Conservation (phyloP, 2,329 filamentous ascomycete species). For the Tolypocladium nubicola region DNA sequence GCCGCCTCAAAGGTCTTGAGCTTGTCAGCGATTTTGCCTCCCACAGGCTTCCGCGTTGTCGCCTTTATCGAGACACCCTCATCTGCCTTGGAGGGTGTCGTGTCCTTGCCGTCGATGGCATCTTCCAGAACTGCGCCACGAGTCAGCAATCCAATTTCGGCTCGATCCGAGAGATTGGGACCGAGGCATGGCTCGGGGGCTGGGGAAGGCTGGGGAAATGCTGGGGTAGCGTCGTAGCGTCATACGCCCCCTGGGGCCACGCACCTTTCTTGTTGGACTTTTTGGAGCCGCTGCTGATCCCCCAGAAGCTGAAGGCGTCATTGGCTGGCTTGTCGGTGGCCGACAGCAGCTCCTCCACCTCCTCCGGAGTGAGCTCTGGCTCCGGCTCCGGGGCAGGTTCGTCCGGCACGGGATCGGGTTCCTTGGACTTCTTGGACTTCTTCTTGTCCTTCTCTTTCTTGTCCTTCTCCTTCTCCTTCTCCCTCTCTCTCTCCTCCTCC, state of each 20-base stretch:
- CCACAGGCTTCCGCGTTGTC: slow-evolving; percentile 34
- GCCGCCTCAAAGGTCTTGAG: slow-evolving; percentile 44
- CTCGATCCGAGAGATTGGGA: slow-evolving; percentile 16
- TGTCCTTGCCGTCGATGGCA: slow-evolving; percentile 27
- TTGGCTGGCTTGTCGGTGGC: slow-evolving; percentile 19
- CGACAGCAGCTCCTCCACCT: slow-evolving; percentile 32
- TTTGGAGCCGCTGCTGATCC: slow-evolving; percentile 28
- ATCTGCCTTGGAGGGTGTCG: slow-evolving; percentile 24
- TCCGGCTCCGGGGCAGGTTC: slow-evolving; percentile 4
- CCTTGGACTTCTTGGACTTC: slow-evolving; percentile 13
- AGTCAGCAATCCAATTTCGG: slow-evolving; percentile 41
- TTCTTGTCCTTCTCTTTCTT: slow-evolving; percentile 9
- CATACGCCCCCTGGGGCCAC: slow-evolving; percentile 12
- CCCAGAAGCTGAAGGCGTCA: slow-evolving; percentile 48
- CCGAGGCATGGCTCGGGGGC: slow-evolving; percentile 1
- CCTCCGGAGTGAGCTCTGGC: slow-evolving; percentile 26
- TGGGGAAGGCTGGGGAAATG: slow-evolving; percentile 1
- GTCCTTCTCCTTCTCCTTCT: slow-evolving; percentile 6
- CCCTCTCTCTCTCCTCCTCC: slow-evolving; percentile 8
- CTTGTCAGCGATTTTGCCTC: slow-evolving; percentile 44
- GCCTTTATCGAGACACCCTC: slow-evolving; percentile 28
- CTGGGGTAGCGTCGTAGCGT: slow-evolving; percentile 5
- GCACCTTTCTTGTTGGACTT: slow-evolving; percentile 30
- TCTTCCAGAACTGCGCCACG: slow-evolving; percentile 35
- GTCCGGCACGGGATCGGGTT: slow-evolving; percentile 4